Conservation (phyloP, 2,329 filamentous ascomycete species). For the Endothia cerciana region DNA sequence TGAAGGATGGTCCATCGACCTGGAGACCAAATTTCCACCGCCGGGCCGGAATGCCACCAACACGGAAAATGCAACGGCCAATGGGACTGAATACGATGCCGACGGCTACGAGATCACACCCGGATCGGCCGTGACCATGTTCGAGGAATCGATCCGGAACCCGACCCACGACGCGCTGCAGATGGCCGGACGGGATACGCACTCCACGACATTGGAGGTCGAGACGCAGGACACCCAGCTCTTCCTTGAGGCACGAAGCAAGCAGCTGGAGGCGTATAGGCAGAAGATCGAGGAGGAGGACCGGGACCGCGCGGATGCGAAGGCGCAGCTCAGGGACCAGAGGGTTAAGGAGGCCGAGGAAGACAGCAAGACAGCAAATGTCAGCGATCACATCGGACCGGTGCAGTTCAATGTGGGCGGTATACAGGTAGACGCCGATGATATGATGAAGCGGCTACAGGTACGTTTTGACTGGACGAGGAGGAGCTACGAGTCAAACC, state of each 20-base stretch:
- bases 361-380: conserved; percentile 44
- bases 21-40: conserved; percentile 60
- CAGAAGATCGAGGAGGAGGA: conserved; percentile 60
- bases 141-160: conserved; percentile 79
- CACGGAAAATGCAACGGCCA: conserved; percentile 31
- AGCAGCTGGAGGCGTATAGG: conserved; percentile 69
- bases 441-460: conserved; percentile 86
- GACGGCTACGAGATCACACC: conserved; percentile 41
- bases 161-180: conserved; percentile 67
- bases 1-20: conserved; percentile 82
- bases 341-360: conserved; percentile 43
- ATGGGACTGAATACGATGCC: conserved; percentile 34
- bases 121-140: conserved; percentile 70
- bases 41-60: conserved; percentile 32
- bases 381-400: conserved; percentile 84
- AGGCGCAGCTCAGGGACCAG: conserved; percentile 56
- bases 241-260: conserved; percentile 77
- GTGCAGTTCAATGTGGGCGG: conserved; percentile 99
- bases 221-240: conserved; percentile 74
- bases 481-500: background rate
- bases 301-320: conserved; percentile 34
- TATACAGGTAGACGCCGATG: conserved; percentile 93
- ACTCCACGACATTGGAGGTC: conserved; percentile 59
- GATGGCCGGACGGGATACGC: conserved; percentile 52
- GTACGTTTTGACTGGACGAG: conserved; percentile 48